These are phyloP conservation scores for Paracoccidioides lutzii DNA, from an alignment of 2,329 filamentous ascomycete species.

Conservation along the genomic window DNA sequence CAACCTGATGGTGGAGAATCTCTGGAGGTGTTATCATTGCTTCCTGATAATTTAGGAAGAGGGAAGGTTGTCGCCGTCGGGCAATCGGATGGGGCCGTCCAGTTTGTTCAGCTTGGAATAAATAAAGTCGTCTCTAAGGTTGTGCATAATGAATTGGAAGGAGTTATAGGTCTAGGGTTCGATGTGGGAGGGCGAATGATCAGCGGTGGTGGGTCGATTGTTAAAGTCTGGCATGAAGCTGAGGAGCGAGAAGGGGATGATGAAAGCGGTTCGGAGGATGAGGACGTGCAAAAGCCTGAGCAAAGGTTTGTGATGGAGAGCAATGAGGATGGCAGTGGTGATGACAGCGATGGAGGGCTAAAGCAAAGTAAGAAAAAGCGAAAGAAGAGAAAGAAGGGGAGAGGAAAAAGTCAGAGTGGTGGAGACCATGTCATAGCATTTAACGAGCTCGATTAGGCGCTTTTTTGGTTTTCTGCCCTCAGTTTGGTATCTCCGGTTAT, in stretches of 20 bases:
- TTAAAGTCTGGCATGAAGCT: constrained; percentile 69
- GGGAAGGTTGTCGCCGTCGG: constrained; percentile 60
- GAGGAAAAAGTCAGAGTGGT: constrained; percentile 30
- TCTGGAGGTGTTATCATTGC: constrained; percentile 60
- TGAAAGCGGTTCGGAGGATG: constrained; percentile 35
- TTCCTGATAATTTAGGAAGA: constrained; percentile 57
- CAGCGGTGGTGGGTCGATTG: constrained; percentile 67
- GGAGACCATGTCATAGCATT: constrained; percentile 32
- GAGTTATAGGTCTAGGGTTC: constrained; percentile 68
- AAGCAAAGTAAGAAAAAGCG: constrained; percentile 34
- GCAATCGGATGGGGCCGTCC: constrained; percentile 64
- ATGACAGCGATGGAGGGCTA: constrained; percentile 37
- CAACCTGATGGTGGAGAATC: constrained; percentile 56
- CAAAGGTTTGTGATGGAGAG: constrained; percentile 19
- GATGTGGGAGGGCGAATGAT: constrained; percentile 79
- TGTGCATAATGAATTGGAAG: constrained; percentile 75
- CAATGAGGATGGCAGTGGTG: constrained; percentile 16
- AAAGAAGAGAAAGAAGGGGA: constrained; percentile 35
- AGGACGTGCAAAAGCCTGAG: constrained; percentile 35
- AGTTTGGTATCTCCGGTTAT: not conserved
- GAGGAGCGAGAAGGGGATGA: constrained; percentile 38
- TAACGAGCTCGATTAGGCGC: constrained; percentile 27
- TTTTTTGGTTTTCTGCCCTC: not conserved
- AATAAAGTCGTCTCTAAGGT: constrained; percentile 59
- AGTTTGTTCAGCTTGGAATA: constrained; percentile 60